These are phyloP conservation scores for Quercus ilex DNA, from an alignment of 306 rosid genomes.

Conservation along the genomic window DNA sequence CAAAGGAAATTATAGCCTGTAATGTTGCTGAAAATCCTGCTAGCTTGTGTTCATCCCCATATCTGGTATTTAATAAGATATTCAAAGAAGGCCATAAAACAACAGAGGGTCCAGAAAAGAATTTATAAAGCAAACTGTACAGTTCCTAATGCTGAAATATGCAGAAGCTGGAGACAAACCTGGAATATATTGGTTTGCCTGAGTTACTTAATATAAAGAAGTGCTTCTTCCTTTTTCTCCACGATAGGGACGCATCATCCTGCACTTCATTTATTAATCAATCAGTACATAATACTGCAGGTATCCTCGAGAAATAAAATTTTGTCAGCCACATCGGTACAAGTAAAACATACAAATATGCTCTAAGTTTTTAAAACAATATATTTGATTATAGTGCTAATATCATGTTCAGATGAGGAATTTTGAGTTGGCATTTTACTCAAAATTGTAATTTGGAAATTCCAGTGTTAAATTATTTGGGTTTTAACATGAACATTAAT, in stretches of 20 bases:
- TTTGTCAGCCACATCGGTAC: slow-evolving; percentile 1
- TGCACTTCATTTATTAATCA: slow-evolving; percentile 65
- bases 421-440: too few species aligned
- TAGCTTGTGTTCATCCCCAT: slow-evolving; percentile 94
- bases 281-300: slow-evolving; percentile 37
- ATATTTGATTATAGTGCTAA: too few species aligned
- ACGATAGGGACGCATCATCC: slow-evolving; percentile 92
- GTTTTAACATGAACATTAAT: too few species aligned
- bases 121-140: neutral
- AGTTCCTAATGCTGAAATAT: slow-evolving; percentile 4
- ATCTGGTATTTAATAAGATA: slow-evolving; percentile 41
- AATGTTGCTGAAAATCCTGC: slow-evolving; percentile 97
- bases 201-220: slow-evolving; percentile 81
- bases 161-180: slow-evolving; percentile 48
- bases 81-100: slow-evolving; percentile 22
- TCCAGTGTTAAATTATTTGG: too few species aligned
- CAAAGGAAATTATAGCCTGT: slow-evolving; percentile 95
- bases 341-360: neutral
- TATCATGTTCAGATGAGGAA: too few species aligned
- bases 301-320: neutral
- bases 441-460: too few species aligned
- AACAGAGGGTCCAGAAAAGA: slow-evolving; percentile 5
- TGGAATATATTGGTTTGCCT: slow-evolving; percentile 92
- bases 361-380: neutral
- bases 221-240: slow-evolving; percentile 97